Evolutionary conservation across 176 grass and related monocot species (phyloP).

Genomic region (Aegilops bicornis): DNA sequence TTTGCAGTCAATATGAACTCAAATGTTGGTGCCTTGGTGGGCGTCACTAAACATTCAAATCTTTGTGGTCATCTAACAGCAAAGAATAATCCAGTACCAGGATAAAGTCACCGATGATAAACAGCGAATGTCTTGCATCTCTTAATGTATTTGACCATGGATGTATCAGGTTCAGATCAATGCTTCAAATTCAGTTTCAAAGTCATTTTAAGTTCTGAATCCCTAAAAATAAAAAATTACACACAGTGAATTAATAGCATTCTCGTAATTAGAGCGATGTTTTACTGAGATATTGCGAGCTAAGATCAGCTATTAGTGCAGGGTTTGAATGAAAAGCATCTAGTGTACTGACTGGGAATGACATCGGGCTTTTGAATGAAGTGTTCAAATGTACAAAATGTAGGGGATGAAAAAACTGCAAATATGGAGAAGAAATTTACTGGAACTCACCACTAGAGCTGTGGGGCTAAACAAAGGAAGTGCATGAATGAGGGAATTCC

Average conservation of each 20-base stretch:
- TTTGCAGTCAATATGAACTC: neutral
- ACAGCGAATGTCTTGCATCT: neutral
- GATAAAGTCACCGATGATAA: neutral
- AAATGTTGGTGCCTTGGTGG: neutral
- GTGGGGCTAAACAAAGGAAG: conserved; percentile 61
- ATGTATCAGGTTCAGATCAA: neutral
- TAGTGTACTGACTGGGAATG: neutral
- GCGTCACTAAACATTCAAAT: neutral
- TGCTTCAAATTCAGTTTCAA: neutral
- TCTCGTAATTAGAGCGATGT: conserved; percentile 4
- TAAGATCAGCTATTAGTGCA: neutral
- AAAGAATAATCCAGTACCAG: neutral
- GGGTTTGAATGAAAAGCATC: neutral
- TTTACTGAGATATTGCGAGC: neutral
- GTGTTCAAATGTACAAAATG: neutral
- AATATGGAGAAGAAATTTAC: conserved; percentile 18
- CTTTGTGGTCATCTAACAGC: neutral
- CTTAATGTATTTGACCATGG: neutral
- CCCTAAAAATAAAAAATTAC: neutral
- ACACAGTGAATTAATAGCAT: neutral
- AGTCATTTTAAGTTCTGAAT: conserved; percentile 7
- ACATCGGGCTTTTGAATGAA: neutral
- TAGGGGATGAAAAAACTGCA: neutral
- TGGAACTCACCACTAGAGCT: conserved; percentile 60
- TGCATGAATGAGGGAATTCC: conserved; percentile 75